These are phyloP conservation scores for Camellia sinensis DNA, from an alignment of 148 eudicot species.

Conservation along the genomic window DNA sequence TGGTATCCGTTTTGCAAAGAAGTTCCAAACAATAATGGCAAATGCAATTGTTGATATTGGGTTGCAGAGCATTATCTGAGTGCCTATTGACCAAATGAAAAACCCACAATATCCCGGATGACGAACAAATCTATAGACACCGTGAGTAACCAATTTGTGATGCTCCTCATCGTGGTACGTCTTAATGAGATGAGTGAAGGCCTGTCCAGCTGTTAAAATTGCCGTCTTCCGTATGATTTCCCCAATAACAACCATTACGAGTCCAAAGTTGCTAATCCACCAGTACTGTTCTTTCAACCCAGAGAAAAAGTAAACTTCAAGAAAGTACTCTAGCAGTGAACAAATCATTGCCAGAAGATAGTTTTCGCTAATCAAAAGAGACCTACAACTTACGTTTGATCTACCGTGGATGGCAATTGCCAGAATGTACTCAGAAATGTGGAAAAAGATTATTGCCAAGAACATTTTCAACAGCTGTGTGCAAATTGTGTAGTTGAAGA, in stretches of 20 bases:
- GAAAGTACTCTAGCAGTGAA: constrained; percentile 64
- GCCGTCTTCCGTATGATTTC: constrained; percentile 73
- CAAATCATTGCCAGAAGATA: constrained; percentile 72
- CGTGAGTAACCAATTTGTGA: constrained; percentile 69
- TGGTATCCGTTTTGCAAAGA: constrained; percentile 69
- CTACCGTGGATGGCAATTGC: constrained; percentile 71
- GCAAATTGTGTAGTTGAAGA: constrained; percentile 54
- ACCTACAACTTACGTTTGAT: constrained; percentile 57
- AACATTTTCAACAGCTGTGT: constrained; percentile 70
- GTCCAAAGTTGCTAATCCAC: constrained; percentile 76
- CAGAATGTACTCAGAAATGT: constrained; percentile 67
- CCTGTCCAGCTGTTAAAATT: constrained; percentile 70
- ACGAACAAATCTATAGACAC: constrained; percentile 62
- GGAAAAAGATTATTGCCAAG: constrained; percentile 65
- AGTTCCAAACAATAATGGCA: constrained; percentile 71
- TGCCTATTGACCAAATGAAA: constrained; percentile 84
- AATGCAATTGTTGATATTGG: constrained; percentile 67
- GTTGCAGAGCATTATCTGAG: constrained; percentile 84
- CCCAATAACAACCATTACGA: constrained; percentile 57
- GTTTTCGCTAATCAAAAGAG: constrained; percentile 68
- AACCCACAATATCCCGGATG: constrained; percentile 89
- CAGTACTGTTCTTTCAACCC: constrained; percentile 55
- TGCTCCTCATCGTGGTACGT: constrained; percentile 64
- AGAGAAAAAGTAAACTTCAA: constrained; percentile 60
- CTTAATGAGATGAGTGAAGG: constrained; percentile 84